These are phyloP conservation scores for Silene uniflora DNA, from an alignment of 148 eudicot species.

Conservation along the genomic window DNA sequence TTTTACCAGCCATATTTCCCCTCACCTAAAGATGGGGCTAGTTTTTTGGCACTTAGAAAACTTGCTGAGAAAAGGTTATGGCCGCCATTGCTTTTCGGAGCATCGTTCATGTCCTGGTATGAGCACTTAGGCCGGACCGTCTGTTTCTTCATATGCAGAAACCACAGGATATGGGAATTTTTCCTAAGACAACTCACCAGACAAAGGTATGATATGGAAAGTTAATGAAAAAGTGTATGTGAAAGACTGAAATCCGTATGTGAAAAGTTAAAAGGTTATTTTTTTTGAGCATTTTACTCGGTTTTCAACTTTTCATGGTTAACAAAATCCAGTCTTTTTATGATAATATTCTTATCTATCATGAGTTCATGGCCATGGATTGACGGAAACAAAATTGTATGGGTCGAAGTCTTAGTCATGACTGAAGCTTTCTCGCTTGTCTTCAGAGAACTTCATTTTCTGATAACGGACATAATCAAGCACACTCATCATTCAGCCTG, in stretches of 20 bases:
- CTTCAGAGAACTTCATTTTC: constrained; percentile 47
- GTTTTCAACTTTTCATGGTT: no score
- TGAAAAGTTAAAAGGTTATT: no score
- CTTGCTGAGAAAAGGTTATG: constrained; percentile 61
- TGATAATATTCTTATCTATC: no score
- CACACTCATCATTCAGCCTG: constrained; percentile 92
- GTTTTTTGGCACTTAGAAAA: constrained; percentile 36
- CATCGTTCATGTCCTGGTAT: constrained; percentile 83
- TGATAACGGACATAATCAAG: constrained; percentile 39
- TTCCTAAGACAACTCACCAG: constrained; percentile 40
- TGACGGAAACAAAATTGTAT: no score
- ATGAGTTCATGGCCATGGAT: no score
- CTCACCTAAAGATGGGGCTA: constrained; percentile 36
- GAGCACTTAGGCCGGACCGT: constrained; percentile 76
- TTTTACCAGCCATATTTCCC: constrained; percentile 60
- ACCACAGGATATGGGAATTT: constrained; percentile 63
- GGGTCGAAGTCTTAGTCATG: no score
- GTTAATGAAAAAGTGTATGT: no score
- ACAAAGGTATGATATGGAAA: no score
- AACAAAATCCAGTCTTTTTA: no score
- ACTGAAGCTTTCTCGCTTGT: no score
- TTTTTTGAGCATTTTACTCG: no score
- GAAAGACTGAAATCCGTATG: no score
- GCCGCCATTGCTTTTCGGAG: constrained; percentile 67
- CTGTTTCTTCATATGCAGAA: constrained; percentile 56